Percentiles rank a stretch among this genome's conserved stretches.
These are phyloP conservation scores for Rhodotorula kratochvilovae DNA, from an alignment of 768 basidiomycete species.

Conservation along the genomic window DNA sequence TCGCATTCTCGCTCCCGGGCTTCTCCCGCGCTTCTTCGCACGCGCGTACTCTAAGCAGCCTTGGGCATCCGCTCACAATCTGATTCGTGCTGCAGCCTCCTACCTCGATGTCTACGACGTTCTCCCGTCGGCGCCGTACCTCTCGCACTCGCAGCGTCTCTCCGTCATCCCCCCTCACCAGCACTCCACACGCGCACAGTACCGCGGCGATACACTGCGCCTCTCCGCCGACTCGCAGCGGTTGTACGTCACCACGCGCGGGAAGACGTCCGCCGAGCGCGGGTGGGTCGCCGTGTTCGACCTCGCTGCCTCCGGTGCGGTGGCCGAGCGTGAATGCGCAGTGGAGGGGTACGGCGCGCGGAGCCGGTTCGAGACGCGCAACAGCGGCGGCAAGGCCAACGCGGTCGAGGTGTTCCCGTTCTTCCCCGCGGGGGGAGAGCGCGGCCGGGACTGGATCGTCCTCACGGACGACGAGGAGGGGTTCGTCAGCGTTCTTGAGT, in stretches of 20 bases:
- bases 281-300: slow-evolving; percentile 42
- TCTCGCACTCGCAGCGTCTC: slow-evolving; percentile 37
- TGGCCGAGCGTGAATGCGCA: slow-evolving; percentile 2
- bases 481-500: slow-evolving; percentile 40
- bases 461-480: slow-evolving; percentile 44
- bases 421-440: not conserved
- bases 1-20: not conserved
- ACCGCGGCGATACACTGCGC: slow-evolving; percentile 45
- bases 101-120: slow-evolving; percentile 44
- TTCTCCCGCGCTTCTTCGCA: not conserved
- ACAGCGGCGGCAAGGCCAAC: slow-evolving; percentile 44
- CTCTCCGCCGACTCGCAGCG: slow-evolving; percentile 32
- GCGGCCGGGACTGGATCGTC: slow-evolving; percentile 38
- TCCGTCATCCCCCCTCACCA: slow-evolving; percentile 39
- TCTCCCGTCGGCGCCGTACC: slow-evolving; percentile 8
- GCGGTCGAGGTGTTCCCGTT: slow-evolving; percentile 42
- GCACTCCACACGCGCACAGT: slow-evolving; percentile 29
- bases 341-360: slow-evolving; percentile 18
- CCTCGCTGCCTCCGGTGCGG: slow-evolving; percentile 21
- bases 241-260: slow-evolving; percentile 44
- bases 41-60: not conserved
- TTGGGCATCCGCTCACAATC: no score
- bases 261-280: slow-evolving; percentile 25
- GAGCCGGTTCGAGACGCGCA: slow-evolving; percentile 39
- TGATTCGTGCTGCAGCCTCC: slow-evolving; percentile 36